These are phyloP conservation scores for Fusarium virguliforme DNA, from an alignment of 2,329 filamentous ascomycete genomes.

Conservation along the genomic window DNA sequence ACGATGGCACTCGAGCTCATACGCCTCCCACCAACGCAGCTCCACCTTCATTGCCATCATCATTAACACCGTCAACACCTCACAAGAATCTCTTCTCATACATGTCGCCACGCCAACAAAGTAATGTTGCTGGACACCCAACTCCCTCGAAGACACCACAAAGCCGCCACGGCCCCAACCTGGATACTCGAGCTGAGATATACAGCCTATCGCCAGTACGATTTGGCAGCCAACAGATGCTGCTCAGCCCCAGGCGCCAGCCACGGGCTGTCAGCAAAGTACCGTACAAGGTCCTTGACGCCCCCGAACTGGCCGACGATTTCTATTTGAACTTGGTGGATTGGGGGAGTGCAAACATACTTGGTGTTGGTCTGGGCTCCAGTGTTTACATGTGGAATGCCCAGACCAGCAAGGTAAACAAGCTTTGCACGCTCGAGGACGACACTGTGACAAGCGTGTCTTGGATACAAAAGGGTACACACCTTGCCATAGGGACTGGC, in stretches of 20 bases:
- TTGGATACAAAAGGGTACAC: constrained; percentile 98
- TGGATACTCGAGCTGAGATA: constrained; percentile 91
- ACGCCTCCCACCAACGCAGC: constrained; percentile 82
- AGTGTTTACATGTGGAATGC: constrained; percentile 99
- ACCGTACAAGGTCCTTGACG: constrained; percentile 97
- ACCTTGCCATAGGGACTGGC: constrained; percentile 94
- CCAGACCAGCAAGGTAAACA: constrained; percentile 89
- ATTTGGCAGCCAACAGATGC: constrained; percentile 92
- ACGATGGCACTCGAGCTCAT: constrained; percentile 80
- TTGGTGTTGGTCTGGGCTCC: constrained; percentile 92
- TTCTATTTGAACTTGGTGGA: constrained; percentile 98
- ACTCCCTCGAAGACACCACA: constrained; percentile 93
- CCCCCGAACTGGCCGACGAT: constrained; percentile 94
- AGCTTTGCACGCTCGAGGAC: constrained; percentile 91
- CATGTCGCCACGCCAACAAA: constrained; percentile 81
- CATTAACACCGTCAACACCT: constrained; percentile 91
- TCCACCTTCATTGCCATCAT: constrained; percentile 76
- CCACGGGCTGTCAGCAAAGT: constrained; percentile 95
- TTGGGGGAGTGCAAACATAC: constrained; percentile 95
- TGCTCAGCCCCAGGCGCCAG: constrained; percentile 90
- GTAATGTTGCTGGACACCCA: constrained; percentile 81
- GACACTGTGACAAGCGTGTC: constrained; percentile 97
- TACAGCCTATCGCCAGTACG: constrained; percentile 97
- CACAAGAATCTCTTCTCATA: constrained; percentile 98
- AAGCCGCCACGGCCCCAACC: constrained; percentile 87